phyloP scores from a whole-genome alignment of 768 basidiomycete species.

The Tylopilus intermedius region DNA sequence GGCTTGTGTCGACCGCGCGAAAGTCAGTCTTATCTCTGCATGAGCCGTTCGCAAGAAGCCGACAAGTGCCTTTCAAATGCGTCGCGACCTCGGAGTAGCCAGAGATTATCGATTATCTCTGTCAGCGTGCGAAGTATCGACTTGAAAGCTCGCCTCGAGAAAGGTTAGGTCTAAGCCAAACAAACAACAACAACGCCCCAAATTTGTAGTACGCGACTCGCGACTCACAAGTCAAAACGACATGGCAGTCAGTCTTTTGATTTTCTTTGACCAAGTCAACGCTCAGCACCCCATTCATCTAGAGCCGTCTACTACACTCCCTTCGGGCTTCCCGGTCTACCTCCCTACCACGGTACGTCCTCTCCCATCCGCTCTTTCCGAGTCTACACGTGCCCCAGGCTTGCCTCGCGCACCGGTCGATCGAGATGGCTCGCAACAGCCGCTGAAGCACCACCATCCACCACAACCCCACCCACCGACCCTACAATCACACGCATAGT shows the following conservation, averaged over 20 bases:
- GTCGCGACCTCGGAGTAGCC: too few species aligned
- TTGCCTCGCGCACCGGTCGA: slow-evolving; percentile 28
- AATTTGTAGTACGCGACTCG: slow-evolving; percentile 10
- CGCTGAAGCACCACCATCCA: slow-evolving; percentile 39
- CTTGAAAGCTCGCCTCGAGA: too few species aligned
- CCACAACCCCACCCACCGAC: slow-evolving; percentile 43
- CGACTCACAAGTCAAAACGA: slow-evolving; percentile 8
- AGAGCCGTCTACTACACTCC: slow-evolving; percentile 22
- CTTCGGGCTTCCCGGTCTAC: slow-evolving; percentile 18
- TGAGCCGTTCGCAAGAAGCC: too few species aligned
- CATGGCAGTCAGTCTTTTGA: slow-evolving; percentile 25
- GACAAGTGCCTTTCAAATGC: too few species aligned
- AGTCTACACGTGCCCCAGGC: slow-evolving; percentile 13
- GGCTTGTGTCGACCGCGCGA: not conserved
- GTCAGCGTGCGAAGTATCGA: too few species aligned
- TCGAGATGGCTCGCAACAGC: slow-evolving; percentile 56
- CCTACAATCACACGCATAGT: slow-evolving; percentile 78
- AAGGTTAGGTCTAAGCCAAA: not conserved
- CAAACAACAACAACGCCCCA: slow-evolving; percentile 21
- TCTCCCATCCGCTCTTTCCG: not conserved
- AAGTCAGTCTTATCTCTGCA: not conserved
- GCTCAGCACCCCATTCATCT: not conserved
- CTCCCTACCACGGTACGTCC: slow-evolving; percentile 13
- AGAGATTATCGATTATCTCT: too few species aligned
- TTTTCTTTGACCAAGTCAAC: not conserved